Evolutionary conservation across 1,284 basidiomycete genomes (phyloP).

Genomic region (Ganoderma multipileum): DNA sequence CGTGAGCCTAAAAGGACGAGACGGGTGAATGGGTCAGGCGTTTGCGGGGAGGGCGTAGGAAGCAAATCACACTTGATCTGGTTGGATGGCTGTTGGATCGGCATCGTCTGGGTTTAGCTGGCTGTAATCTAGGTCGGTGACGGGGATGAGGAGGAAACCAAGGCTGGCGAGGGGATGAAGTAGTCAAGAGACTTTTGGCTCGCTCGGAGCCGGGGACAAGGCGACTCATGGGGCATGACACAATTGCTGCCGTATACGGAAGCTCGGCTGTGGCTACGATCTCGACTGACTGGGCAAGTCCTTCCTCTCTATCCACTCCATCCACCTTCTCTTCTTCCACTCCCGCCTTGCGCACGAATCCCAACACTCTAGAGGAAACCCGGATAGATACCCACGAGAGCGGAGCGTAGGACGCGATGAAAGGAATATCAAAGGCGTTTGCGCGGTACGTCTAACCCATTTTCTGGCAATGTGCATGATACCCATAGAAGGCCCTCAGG

Average conservation of each 20-base stretch:
- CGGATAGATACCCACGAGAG: background rate
- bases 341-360: background rate
- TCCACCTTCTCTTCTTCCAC: background rate
- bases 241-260: slow-evolving; percentile 17
- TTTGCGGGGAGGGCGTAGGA: slow-evolving; percentile 6
- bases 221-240: slow-evolving; percentile 20
- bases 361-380: background rate
- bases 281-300: slow-evolving; percentile 5
- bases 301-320: background rate
- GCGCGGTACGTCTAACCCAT: slow-evolving; percentile 61
- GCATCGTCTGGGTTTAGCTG: slow-evolving; percentile 42
- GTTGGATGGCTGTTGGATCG: slow-evolving; percentile 84
- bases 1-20: slow-evolving; percentile 68
- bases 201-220: slow-evolving; percentile 11
- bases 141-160: background rate
- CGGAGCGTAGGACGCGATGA: slow-evolving; percentile 56
- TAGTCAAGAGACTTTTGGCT: background rate
- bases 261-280: slow-evolving; percentile 20
- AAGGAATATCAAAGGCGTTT: slow-evolving; percentile 81
- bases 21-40: slow-evolving; percentile 20
- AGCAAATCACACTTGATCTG: slow-evolving; percentile 76
- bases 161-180: slow-evolving; percentile 1
- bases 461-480: background rate
- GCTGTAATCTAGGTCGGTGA: background rate
- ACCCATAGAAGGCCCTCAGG: slow-evolving; percentile 39